Base-by-base conservation (phyloP, 192 early-diverging fungal species). In the Hyaloraphidium curvatum region DNA sequence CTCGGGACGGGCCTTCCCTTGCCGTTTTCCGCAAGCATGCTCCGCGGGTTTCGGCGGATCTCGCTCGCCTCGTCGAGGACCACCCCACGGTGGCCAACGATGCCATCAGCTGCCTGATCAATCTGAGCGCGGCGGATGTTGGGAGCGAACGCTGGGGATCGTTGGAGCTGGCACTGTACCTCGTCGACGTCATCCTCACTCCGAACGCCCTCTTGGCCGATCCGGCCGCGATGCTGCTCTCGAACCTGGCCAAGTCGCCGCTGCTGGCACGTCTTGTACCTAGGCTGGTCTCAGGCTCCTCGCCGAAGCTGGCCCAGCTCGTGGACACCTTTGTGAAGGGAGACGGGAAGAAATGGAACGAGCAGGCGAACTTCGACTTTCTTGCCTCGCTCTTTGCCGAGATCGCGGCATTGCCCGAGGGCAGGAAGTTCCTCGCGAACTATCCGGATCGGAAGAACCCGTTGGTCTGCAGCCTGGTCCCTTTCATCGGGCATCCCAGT, bases 301-400 rank as follows among this genome's bases (percentile, higher is more conserved):
- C 28, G 56, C 62, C 4, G 56, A 61, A 66, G 39, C 39, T 97
- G 55, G 89, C 83, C 54, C 87, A 93, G 56, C 65, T 97, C 37
- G 74, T 87, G 3, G 91, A 93, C 39, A 76, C 83, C 5, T 97
- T 93, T 73, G 76, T 83, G 52, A 79, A 77, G 51, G 89, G 87
- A 27, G 81, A 81, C 55, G 74, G 79, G 29, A 78, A 74, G 28
- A 59, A 65, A 27, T 89, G 84, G 67, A 93, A 96, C 62, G 72
- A 77, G 39, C 56, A 77, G 31, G 88, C 89, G 26, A 72, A 76
- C 23, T 94, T 68, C 58, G 66, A 86, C 35, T 93, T 88, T 53
- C 73, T 97, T 57, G 83, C 83, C 25, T 87, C 84, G 31, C 90
- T 95, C 9, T 92, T 97, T 71, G 87, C 87, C 14, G 88, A 93